phyloP scores from a whole-genome alignment of 108 stramenopile genomes.

The Pseudonitzschia multistriata region DNA sequence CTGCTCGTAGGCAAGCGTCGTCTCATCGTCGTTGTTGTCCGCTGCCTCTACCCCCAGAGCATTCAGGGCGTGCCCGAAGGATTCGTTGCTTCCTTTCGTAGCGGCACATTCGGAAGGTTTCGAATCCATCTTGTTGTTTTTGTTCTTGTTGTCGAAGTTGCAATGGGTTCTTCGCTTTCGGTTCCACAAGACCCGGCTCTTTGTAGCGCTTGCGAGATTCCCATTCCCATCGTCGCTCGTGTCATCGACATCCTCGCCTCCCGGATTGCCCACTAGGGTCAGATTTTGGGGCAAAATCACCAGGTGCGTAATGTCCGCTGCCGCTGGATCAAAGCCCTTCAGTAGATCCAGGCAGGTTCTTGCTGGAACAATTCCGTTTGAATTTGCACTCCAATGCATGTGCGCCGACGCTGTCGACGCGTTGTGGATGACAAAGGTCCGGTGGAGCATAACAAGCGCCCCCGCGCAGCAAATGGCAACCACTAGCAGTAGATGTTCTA shows the following conservation, averaged over 20 bases:
- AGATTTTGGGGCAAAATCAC: constrained; percentile 15
- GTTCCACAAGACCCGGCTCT: constrained; percentile 13
- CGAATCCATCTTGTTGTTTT: neutral
- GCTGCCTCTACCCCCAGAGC: neutral
- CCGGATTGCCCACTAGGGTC: too few relatives aligned
- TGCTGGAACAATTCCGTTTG: neutral
- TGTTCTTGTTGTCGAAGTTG: neutral
- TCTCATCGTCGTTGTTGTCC: neutral
- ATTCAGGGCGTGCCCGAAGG: too few relatives aligned
- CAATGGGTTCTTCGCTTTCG: neutral
- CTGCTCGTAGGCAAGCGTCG: neutral
- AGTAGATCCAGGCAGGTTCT: constrained; percentile 9
- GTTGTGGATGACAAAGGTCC: constrained; percentile 51
- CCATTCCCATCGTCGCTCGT: neutral
- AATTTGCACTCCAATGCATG: neutral
- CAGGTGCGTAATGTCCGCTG: constrained; percentile 60
- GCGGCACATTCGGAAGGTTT: constrained; percentile 9
- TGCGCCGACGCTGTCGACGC: neutral
- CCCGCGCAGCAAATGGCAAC: constrained; percentile 61
- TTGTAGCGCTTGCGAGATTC: neutral
- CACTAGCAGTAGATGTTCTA: constrained; percentile 57
- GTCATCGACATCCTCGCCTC: neutral
- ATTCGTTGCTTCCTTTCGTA: constrained; percentile 7
- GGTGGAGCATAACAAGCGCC: constrained; percentile 51
- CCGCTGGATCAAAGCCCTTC: constrained; percentile 18